Percentiles rank a stretch among this genome's conserved stretches.
Conservation (phyloP, 1,139 yeast species). For the Diutina pseudorugosa region DNA sequence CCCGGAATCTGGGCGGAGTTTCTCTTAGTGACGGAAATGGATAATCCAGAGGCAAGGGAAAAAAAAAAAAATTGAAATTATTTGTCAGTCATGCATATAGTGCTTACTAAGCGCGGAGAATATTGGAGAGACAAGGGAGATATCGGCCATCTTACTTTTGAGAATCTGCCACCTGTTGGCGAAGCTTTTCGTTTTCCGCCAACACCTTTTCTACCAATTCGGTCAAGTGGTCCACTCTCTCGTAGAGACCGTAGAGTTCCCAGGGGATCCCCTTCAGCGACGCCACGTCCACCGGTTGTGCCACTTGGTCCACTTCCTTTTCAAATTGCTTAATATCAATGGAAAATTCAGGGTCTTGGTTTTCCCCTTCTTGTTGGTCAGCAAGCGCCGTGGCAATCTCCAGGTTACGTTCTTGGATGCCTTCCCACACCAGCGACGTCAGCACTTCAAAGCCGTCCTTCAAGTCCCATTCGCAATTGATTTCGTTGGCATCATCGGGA, state of each 20-base stretch:
- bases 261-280: slow-evolving; percentile 47
- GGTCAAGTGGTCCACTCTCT: slow-evolving; percentile 34
- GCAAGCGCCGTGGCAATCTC: slow-evolving; percentile 28
- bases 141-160: not conserved
- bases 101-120: not conserved
- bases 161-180: not conserved
- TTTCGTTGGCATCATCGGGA: slow-evolving; percentile 73
- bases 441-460: slow-evolving; percentile 55
- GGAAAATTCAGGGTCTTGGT: slow-evolving; percentile 59
- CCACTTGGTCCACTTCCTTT: slow-evolving; percentile 29
- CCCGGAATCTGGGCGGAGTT: not conserved
- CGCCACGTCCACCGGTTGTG: slow-evolving; percentile 49
- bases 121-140: too few relatives aligned
- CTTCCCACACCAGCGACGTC: slow-evolving; percentile 25
- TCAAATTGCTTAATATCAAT: slow-evolving; percentile 39
- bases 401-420: slow-evolving; percentile 24
- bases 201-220: slow-evolving; percentile 28
- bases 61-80: too few relatives aligned
- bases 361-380: slow-evolving; percentile 50
- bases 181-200: slow-evolving; percentile 24
- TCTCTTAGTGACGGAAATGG: not conserved
- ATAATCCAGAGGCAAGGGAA: not conserved
- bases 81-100: not conserved
- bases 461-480: slow-evolving; percentile 72
- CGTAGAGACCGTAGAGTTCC: slow-evolving; percentile 49